Evolutionary conservation across 441 rosid genomes (phyloP), one percentile per base, ranked within the genome.

Genomic region (Francoa sonchifolia): DNA sequence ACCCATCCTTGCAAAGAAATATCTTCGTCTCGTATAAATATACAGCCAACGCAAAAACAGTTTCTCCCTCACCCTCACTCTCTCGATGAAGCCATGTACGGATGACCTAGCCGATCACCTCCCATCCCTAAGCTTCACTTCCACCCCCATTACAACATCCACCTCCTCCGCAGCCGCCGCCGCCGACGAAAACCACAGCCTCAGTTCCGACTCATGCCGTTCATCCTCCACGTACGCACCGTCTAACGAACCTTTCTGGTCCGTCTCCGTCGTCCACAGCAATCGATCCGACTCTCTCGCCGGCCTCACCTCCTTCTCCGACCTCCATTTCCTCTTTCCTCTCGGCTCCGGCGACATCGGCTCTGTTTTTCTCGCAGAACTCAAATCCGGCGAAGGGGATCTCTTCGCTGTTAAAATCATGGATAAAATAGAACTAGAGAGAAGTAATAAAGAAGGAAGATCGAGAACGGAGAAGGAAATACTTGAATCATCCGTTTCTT

Each of bases 81-180:
- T 17, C 43, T 2, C 19, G 51, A 86, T 87, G 96, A 92, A 82
- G 70, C 83, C 85, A 19, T 67, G 67, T 65, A 59, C 43, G 1
- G 85, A 80, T 52, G 95, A 76, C 48, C 57, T 84, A 33, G 72
- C 85, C 52, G 95, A 88, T 67, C 94, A 81, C 48, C 78, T 88
- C 8, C 97, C 78, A 46, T 84, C 95, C 63, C 33, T 81, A 16
- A 88, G 97, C 70, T 88, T 88, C 67, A 71, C 93, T 5, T 88
- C 83, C 57, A 75, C 83, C 20, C 63, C 68, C 8, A 61, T 76
- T 10, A 69, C 87, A 12, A 45, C 69, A 25, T 62, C 74, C 40
- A 67, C 73, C 38, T 59, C 85, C 5, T 46, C 82, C 34, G 74
- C 79, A 39, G 68, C 76, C 48, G 69, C 83, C 14, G 65, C 83